Percentiles rank a stretch among this genome's conserved stretches.
Conservation (phyloP, 108 stramenopile genomes). For the Epithemia pelagica region DNA sequence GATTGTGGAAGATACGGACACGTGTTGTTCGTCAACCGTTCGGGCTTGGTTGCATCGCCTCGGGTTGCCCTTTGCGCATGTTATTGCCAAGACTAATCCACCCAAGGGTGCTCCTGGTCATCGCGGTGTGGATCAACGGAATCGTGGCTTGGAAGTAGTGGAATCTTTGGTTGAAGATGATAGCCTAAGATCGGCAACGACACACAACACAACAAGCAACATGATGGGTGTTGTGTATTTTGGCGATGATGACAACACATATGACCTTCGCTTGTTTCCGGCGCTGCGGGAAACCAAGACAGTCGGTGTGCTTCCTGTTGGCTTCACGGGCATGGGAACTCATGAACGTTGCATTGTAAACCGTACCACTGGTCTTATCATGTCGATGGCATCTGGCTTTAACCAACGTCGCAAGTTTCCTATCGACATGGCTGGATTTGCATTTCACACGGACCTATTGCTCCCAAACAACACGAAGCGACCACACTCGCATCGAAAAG, state of each 20-base stretch:
- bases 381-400: not conserved
- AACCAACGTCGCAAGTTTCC: not conserved
- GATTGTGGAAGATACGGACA: constrained; percentile 11
- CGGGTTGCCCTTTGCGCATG: not conserved
- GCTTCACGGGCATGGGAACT: not conserved
- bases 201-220: not conserved
- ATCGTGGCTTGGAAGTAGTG: constrained; percentile 9
- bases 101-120: not conserved
- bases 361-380: constrained; percentile 6
- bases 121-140: constrained; percentile 14
- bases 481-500: not conserved
- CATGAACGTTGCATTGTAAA: constrained; percentile 13
- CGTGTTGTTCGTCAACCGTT: constrained; percentile 6
- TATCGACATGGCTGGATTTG: constrained; percentile 18
- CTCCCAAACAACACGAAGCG: not conserved
- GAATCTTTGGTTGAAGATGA: not conserved
- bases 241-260: constrained; percentile 22
- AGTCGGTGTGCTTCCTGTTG: constrained; percentile 10
- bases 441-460: not conserved
- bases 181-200: not conserved
- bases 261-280: constrained; percentile 9
- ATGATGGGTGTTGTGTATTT: constrained; percentile 16
- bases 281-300: constrained; percentile 1
- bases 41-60: constrained; percentile 8
- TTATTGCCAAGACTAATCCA: not conserved